Conservation (phyloP, 2,329 filamentous ascomycete genomes). For the Penicillium hesseltinei region DNA sequence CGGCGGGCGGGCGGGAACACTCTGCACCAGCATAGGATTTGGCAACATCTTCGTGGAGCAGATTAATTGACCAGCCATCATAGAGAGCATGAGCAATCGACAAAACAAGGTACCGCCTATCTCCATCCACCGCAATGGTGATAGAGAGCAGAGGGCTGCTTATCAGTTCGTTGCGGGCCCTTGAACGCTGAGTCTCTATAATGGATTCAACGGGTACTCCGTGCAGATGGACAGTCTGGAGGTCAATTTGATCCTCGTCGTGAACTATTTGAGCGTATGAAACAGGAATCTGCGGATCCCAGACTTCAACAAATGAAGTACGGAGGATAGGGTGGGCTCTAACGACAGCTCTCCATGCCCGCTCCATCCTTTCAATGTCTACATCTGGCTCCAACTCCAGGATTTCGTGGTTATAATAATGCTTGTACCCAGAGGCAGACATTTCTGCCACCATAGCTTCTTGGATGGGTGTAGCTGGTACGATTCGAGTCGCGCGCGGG, state of each 20-base stretch:
- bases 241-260: constrained; percentile 29
- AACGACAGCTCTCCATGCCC: constrained; percentile 63
- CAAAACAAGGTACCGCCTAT: constrained; percentile 52
- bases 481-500: constrained; percentile 54
- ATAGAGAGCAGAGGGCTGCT: constrained; percentile 36
- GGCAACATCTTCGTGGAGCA: constrained; percentile 70
- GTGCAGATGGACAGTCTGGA: constrained; percentile 28
- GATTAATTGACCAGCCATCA: constrained; percentile 77
- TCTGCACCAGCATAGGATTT: constrained; percentile 58
- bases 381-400: constrained; percentile 58
- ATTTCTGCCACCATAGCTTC: constrained; percentile 84
- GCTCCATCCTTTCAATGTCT: constrained; percentile 56
- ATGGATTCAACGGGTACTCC: constrained; percentile 24
- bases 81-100: constrained; percentile 86
- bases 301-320: constrained; percentile 68
- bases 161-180: constrained; percentile 4
- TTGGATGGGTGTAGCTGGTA: constrained; percentile 80
- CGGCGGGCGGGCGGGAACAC: constrained; percentile 48
- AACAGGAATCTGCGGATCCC: constrained; percentile 56
- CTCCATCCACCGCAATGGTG: constrained; percentile 35
- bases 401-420: constrained; percentile 85
- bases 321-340: constrained; percentile 67
- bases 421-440: constrained; percentile 67
- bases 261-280: constrained; percentile 59
- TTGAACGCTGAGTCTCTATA: constrained; percentile 19